A percentile compares a stretch with the other conserved stretches of the same genome.
Conservation (phyloP, 2,329 filamentous ascomycete genomes). For the Aspergillus aculeatinus region DNA sequence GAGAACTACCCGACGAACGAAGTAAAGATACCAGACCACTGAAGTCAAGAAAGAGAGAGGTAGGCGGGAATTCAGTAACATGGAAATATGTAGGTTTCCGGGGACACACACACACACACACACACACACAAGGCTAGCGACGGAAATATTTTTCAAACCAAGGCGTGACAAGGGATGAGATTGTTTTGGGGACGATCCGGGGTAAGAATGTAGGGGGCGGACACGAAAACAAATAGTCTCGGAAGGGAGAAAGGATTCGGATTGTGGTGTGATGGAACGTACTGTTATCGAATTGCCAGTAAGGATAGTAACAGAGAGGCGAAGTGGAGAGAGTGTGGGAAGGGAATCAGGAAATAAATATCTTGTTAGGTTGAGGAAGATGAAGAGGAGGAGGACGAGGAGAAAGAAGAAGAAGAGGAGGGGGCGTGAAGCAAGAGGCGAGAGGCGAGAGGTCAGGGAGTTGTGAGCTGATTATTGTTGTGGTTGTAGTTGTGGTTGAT, state of each 20-base stretch:
- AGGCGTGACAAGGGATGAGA: not conserved
- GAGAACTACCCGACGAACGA: not conserved
- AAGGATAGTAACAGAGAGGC: not conserved
- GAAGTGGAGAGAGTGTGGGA: not conserved
- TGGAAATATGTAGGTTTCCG: not conserved
- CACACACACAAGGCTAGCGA: not conserved
- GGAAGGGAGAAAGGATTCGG: not conserved
- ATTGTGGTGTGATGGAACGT: not conserved
- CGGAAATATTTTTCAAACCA: not conserved
- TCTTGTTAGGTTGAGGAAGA: not conserved
- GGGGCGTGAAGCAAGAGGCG: not conserved
- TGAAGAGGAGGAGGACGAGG: not conserved
- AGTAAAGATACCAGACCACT: not conserved
- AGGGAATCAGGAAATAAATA: not conserved
- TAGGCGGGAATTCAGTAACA: not conserved
- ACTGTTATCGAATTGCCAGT: not conserved
- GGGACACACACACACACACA: not conserved
- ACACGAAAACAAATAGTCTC: not conserved
- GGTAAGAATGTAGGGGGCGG: conserved; percentile 10
- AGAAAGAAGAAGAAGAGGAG: not conserved
- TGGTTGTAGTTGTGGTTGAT: not conserved
- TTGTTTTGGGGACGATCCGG: conserved; percentile 5
- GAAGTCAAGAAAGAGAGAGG: not conserved
- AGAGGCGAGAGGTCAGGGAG: not conserved
- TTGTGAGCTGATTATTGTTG: too few species aligned